Conservation (phyloP, 306 rosid genomes). For the Oxytropis ochrocephala region DNA sequence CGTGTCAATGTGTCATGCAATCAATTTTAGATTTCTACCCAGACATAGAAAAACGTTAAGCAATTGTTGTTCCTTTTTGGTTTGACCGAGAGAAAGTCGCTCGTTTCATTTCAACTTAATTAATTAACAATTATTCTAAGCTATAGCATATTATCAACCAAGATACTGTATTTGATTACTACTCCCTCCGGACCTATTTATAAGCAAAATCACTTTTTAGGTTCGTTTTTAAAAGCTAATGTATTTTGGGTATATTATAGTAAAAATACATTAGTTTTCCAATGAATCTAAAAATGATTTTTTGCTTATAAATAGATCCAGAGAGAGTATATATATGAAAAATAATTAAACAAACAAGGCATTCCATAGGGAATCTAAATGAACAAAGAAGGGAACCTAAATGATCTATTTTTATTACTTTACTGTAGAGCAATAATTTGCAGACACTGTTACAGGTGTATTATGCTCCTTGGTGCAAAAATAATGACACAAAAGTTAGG, state of each 20-base stretch:
- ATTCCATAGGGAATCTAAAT: no score
- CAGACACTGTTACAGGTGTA: constrained; percentile 13
- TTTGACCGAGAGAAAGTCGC: not conserved
- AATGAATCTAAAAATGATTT: no score
- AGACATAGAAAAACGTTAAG: not conserved
- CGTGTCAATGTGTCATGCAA: not conserved
- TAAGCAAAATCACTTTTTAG: no score
- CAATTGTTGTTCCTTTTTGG: not conserved
- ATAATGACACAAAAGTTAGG: constrained; percentile 22
- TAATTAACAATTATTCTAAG: not conserved
- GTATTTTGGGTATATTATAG: no score
- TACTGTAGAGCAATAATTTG: constrained; percentile 12
- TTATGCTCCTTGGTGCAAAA: constrained; percentile 19
- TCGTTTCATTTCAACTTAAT: not conserved
- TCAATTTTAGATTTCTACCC: not conserved
- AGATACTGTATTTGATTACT: not conserved
- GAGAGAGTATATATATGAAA: no score
- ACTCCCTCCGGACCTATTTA: no score
- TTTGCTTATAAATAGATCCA: no score
- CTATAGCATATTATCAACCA: not conserved
- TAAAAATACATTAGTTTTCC: no score
- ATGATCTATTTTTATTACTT: constrained; percentile 22
- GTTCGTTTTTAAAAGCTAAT: no score
- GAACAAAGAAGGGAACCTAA: not conserved
- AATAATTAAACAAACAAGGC: not conserved